Base-by-base conservation (phyloP, 148 eudicot species). In the Diospyros lotus region DNA sequence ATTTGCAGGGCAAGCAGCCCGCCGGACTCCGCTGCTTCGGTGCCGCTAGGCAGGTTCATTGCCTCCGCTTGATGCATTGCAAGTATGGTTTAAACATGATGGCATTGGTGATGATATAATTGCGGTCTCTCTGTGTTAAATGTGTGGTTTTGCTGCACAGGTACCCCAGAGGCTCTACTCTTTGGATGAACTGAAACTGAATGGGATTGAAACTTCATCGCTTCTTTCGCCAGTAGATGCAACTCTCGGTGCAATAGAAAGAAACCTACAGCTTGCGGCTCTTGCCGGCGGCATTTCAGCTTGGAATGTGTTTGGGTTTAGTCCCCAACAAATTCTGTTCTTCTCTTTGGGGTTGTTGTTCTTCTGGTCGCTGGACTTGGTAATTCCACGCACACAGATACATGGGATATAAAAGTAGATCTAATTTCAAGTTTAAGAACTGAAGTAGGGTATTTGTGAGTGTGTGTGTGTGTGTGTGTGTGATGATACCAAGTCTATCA, bases 101-200 rank as follows among this genome's bases (percentile, higher is more conserved):
- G 41, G 18, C 13, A 72, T 38, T 28, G 39, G 41, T 48, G 59
- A 45, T 44, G 64, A 28, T 28, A 28, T 28, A 28, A 28, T 28
- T 28, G 28, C 28, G 28, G 28, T 28, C 28, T 28, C 28, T 45
- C 13, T 28, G 4, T 9, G 11, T 64, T 73, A 18, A 38, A 58
- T 75, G 38, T 60, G 55, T 60, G 68, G 75, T 17, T 66, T 62
- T 69, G 65, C 78, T 77, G 84, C 78, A 73, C 93, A 95, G 99
- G 87, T 95, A 80, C 99, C 99, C 65, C 97, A 92, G 81, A 93
- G 97, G 80, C 86, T 92, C 6, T 95, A 95, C 80, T 85, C 83
- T 64, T 86, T 92, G 82, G 97, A 93, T 86, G 99, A 95, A 72
- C 76, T 95, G 60, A 89, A 88, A 84, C 80, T 95, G 82, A 95